These are phyloP conservation scores for Cercis canadensis DNA, from an alignment of 306 rosid species.

Conservation along the genomic window DNA sequence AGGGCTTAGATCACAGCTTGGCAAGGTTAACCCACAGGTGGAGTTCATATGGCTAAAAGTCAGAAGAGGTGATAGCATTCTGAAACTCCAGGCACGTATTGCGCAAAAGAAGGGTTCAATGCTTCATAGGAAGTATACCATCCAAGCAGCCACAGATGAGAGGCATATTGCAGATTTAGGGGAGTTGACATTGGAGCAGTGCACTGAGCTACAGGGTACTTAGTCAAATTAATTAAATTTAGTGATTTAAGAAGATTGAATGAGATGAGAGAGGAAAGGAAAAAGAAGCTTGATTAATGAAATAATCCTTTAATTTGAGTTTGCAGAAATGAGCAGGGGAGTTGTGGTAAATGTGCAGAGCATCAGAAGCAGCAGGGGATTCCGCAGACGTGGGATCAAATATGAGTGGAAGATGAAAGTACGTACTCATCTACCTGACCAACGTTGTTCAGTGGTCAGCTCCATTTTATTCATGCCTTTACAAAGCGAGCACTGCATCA, in stretches of 20 bases:
- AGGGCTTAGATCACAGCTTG: constrained; percentile 64
- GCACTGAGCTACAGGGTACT: constrained; percentile 64
- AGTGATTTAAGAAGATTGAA: background rate
- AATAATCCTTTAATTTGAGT: background rate
- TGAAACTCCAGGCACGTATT: constrained; percentile 58
- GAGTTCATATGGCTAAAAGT: constrained; percentile 64
- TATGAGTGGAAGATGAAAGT: constrained; percentile 76
- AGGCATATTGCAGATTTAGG: constrained; percentile 65
- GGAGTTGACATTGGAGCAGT: constrained; percentile 64
- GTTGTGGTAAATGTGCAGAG: constrained; percentile 40
- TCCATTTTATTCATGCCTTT: constrained; percentile 68
- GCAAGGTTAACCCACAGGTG: constrained; percentile 44
- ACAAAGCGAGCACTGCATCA: constrained; percentile 49
- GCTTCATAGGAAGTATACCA: constrained; percentile 54
- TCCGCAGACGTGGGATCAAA: constrained; percentile 51
- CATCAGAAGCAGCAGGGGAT: constrained; percentile 31
- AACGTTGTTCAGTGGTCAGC: constrained; percentile 60
- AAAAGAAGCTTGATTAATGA: background rate
- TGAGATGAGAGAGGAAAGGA: too few relatives aligned
- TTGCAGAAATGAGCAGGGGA: constrained; percentile 64
- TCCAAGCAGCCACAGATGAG: constrained; percentile 63
- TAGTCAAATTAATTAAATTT: background rate
- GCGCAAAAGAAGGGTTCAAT: constrained; percentile 53
- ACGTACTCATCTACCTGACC: constrained; percentile 58
- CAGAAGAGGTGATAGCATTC: constrained; percentile 55